Percentiles rank a stretch among this genome's conserved stretches.
Evolutionary conservation across 2,329 filamentous ascomycete species (phyloP).

Genomic region (Neoascochyta sp.): DNA sequence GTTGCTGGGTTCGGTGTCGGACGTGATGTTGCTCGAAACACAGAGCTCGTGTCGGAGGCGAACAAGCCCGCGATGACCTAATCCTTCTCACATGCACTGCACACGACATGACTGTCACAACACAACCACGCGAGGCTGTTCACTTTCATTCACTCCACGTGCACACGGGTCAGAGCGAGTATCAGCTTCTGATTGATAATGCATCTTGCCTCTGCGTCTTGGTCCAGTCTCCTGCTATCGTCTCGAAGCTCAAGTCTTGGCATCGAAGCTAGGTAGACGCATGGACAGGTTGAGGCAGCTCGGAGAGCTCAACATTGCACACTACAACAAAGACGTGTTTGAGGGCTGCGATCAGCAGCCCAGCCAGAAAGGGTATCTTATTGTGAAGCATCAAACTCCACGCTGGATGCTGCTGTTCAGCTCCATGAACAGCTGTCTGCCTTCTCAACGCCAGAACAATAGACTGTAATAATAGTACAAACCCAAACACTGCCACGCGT

Average conservation of each 20-base stretch:
- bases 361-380: constrained; percentile 30
- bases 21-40: constrained; percentile 26
- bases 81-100: constrained; percentile 10
- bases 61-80: constrained; percentile 10
- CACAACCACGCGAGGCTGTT: constrained; percentile 1
- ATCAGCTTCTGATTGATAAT: not conserved
- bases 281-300: constrained; percentile 2
- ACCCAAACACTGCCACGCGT: not conserved
- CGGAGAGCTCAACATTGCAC: constrained; percentile 7
- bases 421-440: constrained; percentile 1
- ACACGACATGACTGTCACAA: constrained; percentile 9
- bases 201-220: not conserved
- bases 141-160: not conserved
- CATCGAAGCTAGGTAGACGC: not conserved
- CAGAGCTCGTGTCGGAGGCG: constrained; percentile 13
- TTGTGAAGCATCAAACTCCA: constrained; percentile 24
- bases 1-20: constrained; percentile 23
- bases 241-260: too few species aligned
- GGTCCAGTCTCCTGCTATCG: too few species aligned
- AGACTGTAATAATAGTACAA: constrained; percentile 12
- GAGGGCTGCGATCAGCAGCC: constrained; percentile 2
- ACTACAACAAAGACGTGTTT: constrained; percentile 5
- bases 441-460: constrained; percentile 6
- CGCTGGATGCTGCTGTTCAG: constrained; percentile 11
- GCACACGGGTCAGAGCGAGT: not conserved